Base-by-base conservation (phyloP, 2,329 filamentous ascomycete species). In the Leptographium procerum region DNA sequence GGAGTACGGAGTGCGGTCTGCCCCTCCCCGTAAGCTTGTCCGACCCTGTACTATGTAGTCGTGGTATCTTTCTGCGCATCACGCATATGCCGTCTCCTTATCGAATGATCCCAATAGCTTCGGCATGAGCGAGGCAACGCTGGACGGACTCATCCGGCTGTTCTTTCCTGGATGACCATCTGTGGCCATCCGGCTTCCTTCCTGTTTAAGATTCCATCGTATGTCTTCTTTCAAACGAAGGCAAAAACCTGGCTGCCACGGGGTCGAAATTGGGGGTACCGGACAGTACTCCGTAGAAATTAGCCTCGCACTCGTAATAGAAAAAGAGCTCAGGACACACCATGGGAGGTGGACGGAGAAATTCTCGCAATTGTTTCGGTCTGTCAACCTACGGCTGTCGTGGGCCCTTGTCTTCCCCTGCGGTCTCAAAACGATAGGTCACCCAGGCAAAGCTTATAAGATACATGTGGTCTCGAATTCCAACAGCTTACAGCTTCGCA, bases 291-390 rank as follows among this genome's bases (percentile, higher is more conserved):
- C n/a, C n/a, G n/a, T n/a, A n/a, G 13, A 14, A 19, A 40, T 40
- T 43, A 7, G 40, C 40, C 40, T 22, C 19, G 40, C n/a, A n/a
- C n/a, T n/a, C n/a, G n/a, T 19, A 33, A 16, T 28, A 16, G 14
- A n/a, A 22, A 34, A 33, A 43, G 14, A 36, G 22, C 13, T 28
- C 24, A 29, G 19, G 7, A 47, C 16, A 47, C 53, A n/a, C n/a
- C n/a, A n/a, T n/a, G n/a, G n/a, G n/a, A n/a, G n/a, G n/a, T 29
- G 19, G 51, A 29, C 61, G 61, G 59, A 33, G 56, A 62, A 62
- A 62, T 62, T 56, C 59, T 62, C 61, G 61, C 61, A 45, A 34
- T 62, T 61, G 54, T 40, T 56, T 28, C n/a, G n/a, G 22, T 19
- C 16, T 19, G 13, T 14, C 24, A 29, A 50, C 22, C 16, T 43